Conservation (phyloP, 495 filamentous ascomycete genomes). For the Podospora conica region DNA sequence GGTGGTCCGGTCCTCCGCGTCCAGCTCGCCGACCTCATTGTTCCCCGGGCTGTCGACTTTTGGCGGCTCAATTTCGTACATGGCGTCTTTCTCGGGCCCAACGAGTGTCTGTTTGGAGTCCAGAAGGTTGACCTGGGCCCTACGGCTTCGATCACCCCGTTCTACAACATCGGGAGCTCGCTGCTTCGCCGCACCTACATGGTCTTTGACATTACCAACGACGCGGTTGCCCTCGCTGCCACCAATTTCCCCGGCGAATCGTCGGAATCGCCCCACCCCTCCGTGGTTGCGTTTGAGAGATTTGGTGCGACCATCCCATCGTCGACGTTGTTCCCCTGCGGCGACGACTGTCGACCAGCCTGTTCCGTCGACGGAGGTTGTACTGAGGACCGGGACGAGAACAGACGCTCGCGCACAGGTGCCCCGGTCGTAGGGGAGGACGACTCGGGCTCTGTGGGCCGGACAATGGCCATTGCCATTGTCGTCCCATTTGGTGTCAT, state of each 20-base stretch:
- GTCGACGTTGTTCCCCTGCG: too few species aligned
- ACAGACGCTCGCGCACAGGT: too few species aligned
- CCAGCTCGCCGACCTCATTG: conserved; percentile 53
- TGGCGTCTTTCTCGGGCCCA: conserved; percentile 1
- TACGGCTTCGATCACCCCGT: conserved; percentile 9
- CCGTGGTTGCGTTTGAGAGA: too few species aligned
- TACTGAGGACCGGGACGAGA: too few species aligned
- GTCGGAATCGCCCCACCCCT: not conserved
- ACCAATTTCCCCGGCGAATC: conserved; percentile 60
- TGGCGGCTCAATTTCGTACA: not conserved
- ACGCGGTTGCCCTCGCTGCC: conserved; percentile 69
- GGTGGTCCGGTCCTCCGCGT: conserved; percentile 53
- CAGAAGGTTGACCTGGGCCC: conserved; percentile 17
- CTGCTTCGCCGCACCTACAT: conserved; percentile 77
- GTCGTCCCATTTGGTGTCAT: not conserved
- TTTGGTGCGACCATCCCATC: too few species aligned
- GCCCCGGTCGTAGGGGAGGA: too few species aligned
- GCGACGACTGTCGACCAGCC: too few species aligned
- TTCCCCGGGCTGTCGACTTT: conserved; percentile 42
- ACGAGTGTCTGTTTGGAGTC: conserved; percentile 61
- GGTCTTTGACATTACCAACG: conserved; percentile 73
- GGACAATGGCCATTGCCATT: not conserved
- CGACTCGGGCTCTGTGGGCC: not conserved
- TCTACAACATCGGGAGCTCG: conserved; percentile 67
- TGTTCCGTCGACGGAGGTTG: too few species aligned